Percentiles rank a stretch among this genome's conserved stretches.
Evolutionary conservation across 257 asterid species (phyloP).

Genomic region (Scutellaria baicalensis): DNA sequence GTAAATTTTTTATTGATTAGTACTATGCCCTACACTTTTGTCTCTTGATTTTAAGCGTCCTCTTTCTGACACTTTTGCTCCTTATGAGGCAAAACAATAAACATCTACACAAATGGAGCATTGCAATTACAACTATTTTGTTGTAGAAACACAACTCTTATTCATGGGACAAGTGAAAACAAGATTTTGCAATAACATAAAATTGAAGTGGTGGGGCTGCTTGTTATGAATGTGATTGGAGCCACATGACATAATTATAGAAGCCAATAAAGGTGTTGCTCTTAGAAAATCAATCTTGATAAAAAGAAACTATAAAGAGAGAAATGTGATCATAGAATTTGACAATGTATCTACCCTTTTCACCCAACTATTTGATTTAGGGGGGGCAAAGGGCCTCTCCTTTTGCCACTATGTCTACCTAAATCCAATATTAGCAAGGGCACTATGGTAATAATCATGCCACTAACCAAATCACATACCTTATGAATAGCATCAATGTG

Average conservation of each 20-base stretch:
- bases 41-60: background rate
- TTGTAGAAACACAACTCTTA: background rate
- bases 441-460: background rate
- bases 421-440: conserved; percentile 3
- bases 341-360: background rate
- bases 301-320: background rate
- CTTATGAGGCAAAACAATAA: background rate
- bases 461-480: background rate
- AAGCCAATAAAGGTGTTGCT: conserved; percentile 15
- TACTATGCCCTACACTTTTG: background rate
- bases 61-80: background rate
- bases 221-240: conserved; percentile 19
- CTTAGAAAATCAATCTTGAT: background rate
- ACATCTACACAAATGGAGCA: background rate
- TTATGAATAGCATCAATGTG: background rate
- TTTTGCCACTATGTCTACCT: conserved; percentile 4
- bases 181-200: background rate
- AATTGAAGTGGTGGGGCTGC: conserved; percentile 22
- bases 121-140: too few relatives aligned
- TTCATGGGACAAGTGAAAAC: background rate
- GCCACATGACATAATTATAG: conserved; percentile 12
- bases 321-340: background rate
- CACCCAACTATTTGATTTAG: background rate
- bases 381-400: conserved; percentile 10
- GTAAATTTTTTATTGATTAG: conserved; percentile 1